Evolutionary conservation across 2,329 filamentous ascomycete genomes (phyloP).

Genomic region (Pseudocercospora crystallina): DNA sequence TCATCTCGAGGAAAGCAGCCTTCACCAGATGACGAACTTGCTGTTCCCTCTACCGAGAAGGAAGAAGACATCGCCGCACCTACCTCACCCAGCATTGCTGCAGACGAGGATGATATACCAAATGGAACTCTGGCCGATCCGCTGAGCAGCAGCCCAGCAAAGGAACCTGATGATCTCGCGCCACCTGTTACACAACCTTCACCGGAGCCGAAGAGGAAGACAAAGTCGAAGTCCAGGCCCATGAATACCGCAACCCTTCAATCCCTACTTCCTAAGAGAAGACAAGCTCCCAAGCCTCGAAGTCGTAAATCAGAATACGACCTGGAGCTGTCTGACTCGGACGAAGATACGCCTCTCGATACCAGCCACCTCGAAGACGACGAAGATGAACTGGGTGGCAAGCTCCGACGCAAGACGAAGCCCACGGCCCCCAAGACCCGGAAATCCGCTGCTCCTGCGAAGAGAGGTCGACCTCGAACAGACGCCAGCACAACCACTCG

Average conservation of each 20-base stretch:
- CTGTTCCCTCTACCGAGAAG: slow-evolving; percentile 21
- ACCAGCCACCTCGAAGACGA: slow-evolving; percentile 35
- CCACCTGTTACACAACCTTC: slow-evolving; percentile 28
- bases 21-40: slow-evolving; percentile 18
- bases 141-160: slow-evolving; percentile 41
- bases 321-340: slow-evolving; percentile 38
- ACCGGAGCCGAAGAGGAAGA: slow-evolving; percentile 24
- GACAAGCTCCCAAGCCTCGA: slow-evolving; percentile 26
- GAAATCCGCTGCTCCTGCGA: slow-evolving; percentile 15
- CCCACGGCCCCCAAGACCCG: slow-evolving; percentile 10
- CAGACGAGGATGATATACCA: slow-evolving; percentile 29
- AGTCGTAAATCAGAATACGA: slow-evolving; percentile 40
- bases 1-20: slow-evolving; percentile 29
- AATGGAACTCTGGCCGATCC: slow-evolving; percentile 48
- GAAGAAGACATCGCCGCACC: slow-evolving; percentile 20
- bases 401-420: slow-evolving; percentile 24
- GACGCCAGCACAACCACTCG: slow-evolving; percentile 6
- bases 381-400: slow-evolving; percentile 42
- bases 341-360: slow-evolving; percentile 26
- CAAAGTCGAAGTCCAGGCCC: slow-evolving; percentile 31
- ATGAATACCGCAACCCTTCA: slow-evolving; percentile 47
- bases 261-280: slow-evolving; percentile 45
- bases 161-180: neutral
- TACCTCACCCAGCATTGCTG: slow-evolving; percentile 10
- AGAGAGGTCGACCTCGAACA: slow-evolving; percentile 18